phyloP scores from a whole-genome alignment of 2,329 filamentous ascomycete genomes.

The Fusarium falciforme region DNA sequence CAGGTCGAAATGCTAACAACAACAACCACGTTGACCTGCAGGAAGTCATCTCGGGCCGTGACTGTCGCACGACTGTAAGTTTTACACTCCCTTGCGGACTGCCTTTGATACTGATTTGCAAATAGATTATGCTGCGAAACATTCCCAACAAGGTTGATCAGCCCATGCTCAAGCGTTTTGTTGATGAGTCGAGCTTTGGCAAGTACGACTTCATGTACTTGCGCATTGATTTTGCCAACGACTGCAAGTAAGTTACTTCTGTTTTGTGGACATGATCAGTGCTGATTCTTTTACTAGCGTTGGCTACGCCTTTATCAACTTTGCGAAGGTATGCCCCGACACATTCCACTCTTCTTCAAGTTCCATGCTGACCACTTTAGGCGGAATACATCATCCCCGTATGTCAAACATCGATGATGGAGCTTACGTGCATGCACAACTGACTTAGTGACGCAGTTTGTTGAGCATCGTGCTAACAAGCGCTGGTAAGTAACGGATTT shows the following conservation, averaged over 20 bases:
- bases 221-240: conserved; percentile 86
- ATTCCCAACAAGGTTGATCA: conserved; percentile 92
- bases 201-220: conserved; percentile 96
- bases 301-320: conserved; percentile 98
- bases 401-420: conserved; percentile 42
- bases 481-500: conserved; percentile 65
- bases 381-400: conserved; percentile 80
- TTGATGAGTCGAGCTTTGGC: conserved; percentile 82
- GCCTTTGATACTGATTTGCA: conserved; percentile 1
- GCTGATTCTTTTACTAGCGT: conserved; percentile 68
- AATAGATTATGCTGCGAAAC: conserved; percentile 91
- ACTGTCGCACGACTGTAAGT: conserved; percentile 80
- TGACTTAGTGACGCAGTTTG: conserved; percentile 68
- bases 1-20: conserved; percentile 51
- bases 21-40: conserved; percentile 62
- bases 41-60: conserved; percentile 63
- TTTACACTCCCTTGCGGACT: neutral
- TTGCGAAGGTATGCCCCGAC: conserved; percentile 73
- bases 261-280: neutral
- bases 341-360: neutral
- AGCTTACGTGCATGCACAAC: neutral
- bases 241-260: conserved; percentile 76
- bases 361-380: conserved; percentile 58
- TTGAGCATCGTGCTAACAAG: conserved; percentile 75
- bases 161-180: conserved; percentile 78